Evolutionary conservation across 305 asterid genomes (phyloP).

Genomic region (Plantago lanceolata): DNA sequence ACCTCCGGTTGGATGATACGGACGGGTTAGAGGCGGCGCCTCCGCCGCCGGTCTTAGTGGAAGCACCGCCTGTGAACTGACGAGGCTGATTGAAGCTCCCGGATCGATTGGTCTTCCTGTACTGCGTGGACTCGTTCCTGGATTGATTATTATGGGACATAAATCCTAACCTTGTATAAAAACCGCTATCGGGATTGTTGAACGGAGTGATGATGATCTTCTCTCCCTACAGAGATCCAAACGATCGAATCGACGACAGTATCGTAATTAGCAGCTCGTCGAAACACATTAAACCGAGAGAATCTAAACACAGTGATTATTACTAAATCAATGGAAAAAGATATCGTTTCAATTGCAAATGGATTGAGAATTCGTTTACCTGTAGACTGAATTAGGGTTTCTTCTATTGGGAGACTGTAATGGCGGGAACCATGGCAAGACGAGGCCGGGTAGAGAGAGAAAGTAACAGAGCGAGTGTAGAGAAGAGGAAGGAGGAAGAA

Average conservation of each 20-base stretch:
- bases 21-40: slow-evolving; percentile 52
- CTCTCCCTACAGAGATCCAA: slow-evolving; percentile 44
- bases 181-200: slow-evolving; percentile 27
- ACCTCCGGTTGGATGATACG: slow-evolving; percentile 40
- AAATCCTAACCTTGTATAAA: slow-evolving; percentile 38
- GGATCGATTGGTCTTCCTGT: slow-evolving; percentile 59
- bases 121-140: slow-evolving; percentile 55
- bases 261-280: slow-evolving; percentile 15
- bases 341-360: neutral
- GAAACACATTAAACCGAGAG: slow-evolving; percentile 15
- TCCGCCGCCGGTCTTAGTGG: slow-evolving; percentile 54
- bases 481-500: slow-evolving; percentile 1
- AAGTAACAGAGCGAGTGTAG: slow-evolving; percentile 15
- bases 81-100: slow-evolving; percentile 50
- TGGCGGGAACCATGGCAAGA: slow-evolving; percentile 54
- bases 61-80: slow-evolving; percentile 45
- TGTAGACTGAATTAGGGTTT: slow-evolving; percentile 46
- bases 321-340: slow-evolving; percentile 19
- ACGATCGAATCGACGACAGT: slow-evolving; percentile 27
- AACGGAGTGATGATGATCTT: slow-evolving; percentile 18
- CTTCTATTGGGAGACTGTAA: slow-evolving; percentile 30
- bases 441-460: slow-evolving; percentile 22
- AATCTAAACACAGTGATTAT: slow-evolving; percentile 7
- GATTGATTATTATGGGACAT: slow-evolving; percentile 64
- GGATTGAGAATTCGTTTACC: slow-evolving; percentile 28